phyloP scores from a whole-genome alignment of 768 basidiomycete species.

The Tephrocybe sp. region DNA sequence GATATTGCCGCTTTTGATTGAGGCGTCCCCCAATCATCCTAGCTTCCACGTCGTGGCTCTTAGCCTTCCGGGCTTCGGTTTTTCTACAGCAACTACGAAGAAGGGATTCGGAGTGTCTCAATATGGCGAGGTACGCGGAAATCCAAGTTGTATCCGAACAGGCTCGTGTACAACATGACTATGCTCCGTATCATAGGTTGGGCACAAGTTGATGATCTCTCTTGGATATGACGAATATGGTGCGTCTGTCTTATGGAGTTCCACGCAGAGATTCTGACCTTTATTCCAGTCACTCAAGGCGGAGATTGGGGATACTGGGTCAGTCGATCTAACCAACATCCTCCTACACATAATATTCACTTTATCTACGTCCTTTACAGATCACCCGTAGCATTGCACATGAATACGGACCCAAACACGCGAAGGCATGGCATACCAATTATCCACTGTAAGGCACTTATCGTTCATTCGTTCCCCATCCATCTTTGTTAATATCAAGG shows the following conservation, averaged over 20 bases:
- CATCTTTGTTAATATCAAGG: not conserved
- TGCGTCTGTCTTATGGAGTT: not conserved
- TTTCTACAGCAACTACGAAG: slow-evolving; percentile 53
- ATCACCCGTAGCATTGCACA: slow-evolving; percentile 27
- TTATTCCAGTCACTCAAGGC: too few relatives aligned
- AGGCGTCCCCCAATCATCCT: slow-evolving; percentile 41
- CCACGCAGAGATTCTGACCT: not conserved
- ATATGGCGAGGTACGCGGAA: slow-evolving; percentile 52
- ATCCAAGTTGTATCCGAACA: too few relatives aligned
- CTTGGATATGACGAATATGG: slow-evolving; percentile 50
- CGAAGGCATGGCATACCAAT: slow-evolving; percentile 55
- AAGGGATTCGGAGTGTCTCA: slow-evolving; percentile 48
- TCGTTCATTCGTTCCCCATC: slow-evolving; percentile 2
- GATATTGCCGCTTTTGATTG: slow-evolving; percentile 50
- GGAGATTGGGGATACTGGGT: slow-evolving; percentile 46
- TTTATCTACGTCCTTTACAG: slow-evolving; percentile 7
- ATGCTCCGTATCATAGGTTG: slow-evolving; percentile 31
- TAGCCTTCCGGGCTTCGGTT: too few relatives aligned
- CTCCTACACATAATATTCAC: not conserved
- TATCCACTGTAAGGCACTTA: slow-evolving; percentile 26
- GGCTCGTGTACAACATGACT: slow-evolving; percentile 14
- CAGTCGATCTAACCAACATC: slow-evolving; percentile 5
- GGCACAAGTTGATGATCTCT: slow-evolving; percentile 45
- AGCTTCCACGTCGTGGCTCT: slow-evolving; percentile 69
- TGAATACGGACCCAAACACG: slow-evolving; percentile 32